Conservation (phyloP, 495 filamentous ascomycete species). For the Tuber indicum region DNA sequence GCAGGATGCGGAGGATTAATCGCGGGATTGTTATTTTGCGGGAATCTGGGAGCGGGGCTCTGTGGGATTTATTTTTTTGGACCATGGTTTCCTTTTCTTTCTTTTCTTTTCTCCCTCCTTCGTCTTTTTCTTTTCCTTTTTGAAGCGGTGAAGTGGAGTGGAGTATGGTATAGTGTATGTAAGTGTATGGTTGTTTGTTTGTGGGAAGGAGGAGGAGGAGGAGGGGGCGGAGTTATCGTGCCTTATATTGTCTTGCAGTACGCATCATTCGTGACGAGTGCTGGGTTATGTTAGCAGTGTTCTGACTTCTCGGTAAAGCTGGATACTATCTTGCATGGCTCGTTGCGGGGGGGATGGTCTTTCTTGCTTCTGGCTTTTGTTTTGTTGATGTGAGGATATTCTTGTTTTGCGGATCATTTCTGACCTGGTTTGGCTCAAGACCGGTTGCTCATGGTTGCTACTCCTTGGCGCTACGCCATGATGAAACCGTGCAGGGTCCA, state of each 20-base stretch:
- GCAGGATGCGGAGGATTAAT: constrained; percentile 50
- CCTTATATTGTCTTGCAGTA: constrained; percentile 6
- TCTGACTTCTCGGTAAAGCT: too few relatives aligned
- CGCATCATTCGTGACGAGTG: neutral
- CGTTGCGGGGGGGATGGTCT: neutral
- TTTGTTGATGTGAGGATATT: neutral
- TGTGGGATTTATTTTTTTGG: constrained; percentile 25
- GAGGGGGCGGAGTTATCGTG: neutral
- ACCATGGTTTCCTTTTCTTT: constrained; percentile 9
- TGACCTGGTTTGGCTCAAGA: neutral
- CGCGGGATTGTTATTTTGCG: constrained; percentile 6
- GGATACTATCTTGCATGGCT: too few relatives aligned
- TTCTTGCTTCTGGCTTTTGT: neutral
- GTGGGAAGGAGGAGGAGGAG: neutral
- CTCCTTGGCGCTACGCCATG: neutral
- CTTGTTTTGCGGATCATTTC: neutral
- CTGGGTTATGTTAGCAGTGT: neutral
- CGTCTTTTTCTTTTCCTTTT: neutral
- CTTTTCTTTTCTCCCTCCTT: too few relatives aligned
- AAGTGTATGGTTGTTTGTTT: neutral
- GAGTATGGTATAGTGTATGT: neutral
- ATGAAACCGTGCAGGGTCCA: constrained; percentile 16
- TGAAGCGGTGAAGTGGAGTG: neutral
- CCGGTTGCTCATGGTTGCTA: neutral
- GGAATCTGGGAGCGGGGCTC: constrained; percentile 13